Conservation (phyloP, 2,329 filamentous ascomycete species). For the Grosmannia penicillata region DNA sequence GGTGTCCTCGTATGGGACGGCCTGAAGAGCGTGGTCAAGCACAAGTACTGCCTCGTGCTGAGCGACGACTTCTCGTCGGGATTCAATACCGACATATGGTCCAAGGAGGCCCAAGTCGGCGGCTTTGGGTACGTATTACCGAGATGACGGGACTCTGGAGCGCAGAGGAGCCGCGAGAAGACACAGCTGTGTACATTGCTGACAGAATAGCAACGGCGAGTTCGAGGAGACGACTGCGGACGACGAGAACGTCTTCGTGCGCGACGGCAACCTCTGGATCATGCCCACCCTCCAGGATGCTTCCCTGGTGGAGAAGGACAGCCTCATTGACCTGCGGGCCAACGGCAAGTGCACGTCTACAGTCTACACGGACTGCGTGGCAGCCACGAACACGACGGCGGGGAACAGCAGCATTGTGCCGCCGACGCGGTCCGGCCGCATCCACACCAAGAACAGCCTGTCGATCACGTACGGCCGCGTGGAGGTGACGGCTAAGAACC, state of each 20-base stretch:
- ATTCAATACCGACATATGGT: constrained; percentile 50
- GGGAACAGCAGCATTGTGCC: constrained; percentile 63
- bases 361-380: constrained; percentile 45
- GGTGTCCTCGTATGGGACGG: constrained; percentile 67
- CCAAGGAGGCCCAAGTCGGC: constrained; percentile 58
- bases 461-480: constrained; percentile 68
- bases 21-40: constrained; percentile 52
- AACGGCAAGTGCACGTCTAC: constrained; percentile 55
- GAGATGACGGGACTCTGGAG: neutral
- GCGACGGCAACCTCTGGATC: constrained; percentile 57
- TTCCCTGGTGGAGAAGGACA: constrained; percentile 49
- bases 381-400: constrained; percentile 54
- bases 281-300: constrained; percentile 64
- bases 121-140: constrained; percentile 53
- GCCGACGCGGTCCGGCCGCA: constrained; percentile 61
- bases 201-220: constrained; percentile 50
- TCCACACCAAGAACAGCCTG: constrained; percentile 58
- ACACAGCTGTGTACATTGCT: neutral
- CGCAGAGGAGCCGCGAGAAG: too few species aligned
- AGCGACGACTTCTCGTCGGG: constrained; percentile 49
- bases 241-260: constrained; percentile 60
- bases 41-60: constrained; percentile 57
- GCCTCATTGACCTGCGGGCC: constrained; percentile 50
- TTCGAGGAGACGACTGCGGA: constrained; percentile 62
- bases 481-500: constrained; percentile 64